Conservation (phyloP, 345 rosid genomes). For the Eucalyptus sp. region DNA sequence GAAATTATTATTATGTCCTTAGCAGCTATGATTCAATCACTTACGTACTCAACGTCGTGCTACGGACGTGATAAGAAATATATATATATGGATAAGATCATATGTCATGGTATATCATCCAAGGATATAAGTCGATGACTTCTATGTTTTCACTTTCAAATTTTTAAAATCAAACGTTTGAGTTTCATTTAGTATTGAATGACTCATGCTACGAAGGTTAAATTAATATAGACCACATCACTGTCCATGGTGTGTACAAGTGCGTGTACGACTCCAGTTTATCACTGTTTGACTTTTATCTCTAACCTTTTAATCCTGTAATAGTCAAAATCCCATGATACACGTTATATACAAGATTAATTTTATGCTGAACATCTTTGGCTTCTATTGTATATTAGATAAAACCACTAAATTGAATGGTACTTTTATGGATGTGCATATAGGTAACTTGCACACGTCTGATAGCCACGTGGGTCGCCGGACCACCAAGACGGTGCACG, state of each 20-base stretch:
- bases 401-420: not conserved
- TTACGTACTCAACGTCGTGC: not conserved
- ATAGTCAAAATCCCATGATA: not conserved
- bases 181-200: not conserved
- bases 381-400: not conserved
- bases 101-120: not conserved
- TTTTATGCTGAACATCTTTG: not conserved
- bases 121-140: not conserved
- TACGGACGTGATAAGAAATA: not conserved
- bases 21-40: not conserved
- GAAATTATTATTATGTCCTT: not conserved
- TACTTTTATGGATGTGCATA: not conserved
- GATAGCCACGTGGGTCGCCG: constrained; percentile 39
- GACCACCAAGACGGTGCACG: constrained; percentile 37
- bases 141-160: not conserved
- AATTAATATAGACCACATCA: not conserved
- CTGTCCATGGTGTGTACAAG: not conserved
- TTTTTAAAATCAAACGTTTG: not conserved
- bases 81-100: not conserved
- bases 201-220: not conserved
- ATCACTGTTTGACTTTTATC: not conserved
- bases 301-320: not conserved
- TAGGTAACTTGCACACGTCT: constrained; percentile 44
- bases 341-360: not conserved
- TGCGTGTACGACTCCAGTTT: not conserved